Evolutionary conservation across 139 green algal species (phyloP).

Genomic region (Picocystis salinarum): DNA sequence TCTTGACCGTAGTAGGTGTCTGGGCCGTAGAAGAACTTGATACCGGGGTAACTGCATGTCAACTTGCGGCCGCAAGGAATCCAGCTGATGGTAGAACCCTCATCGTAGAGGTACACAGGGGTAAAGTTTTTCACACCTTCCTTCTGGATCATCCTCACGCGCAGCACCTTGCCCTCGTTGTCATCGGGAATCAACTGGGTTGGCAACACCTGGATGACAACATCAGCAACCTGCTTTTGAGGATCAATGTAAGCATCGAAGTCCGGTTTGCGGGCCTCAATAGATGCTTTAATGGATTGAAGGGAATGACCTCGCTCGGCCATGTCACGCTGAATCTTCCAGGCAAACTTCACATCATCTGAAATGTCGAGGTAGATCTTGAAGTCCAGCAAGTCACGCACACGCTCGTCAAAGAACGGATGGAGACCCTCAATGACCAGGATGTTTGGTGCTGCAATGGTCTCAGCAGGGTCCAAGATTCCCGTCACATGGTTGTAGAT

Average conservation of each 20-base stretch:
- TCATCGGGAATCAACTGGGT: conserved; percentile 98
- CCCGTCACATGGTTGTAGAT: conserved; percentile 99
- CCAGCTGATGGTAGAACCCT: conserved; percentile 97
- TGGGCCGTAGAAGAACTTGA: conserved; percentile 54
- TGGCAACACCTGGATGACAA: conserved; percentile 97
- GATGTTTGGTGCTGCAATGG: conserved; percentile 66
- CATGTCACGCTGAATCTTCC: conserved; percentile 99
- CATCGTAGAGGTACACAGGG: conserved; percentile 91
- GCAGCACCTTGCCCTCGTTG: conserved; percentile 95
- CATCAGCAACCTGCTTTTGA: conserved; percentile 95
- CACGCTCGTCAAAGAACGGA: conserved; percentile 93
- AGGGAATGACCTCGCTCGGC: conserved; percentile 92
- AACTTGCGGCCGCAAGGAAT: conserved; percentile 99
- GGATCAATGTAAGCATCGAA: conserved; percentile 98
- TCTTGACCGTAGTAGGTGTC: conserved; percentile 59
- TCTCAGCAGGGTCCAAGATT: conserved; percentile 84
- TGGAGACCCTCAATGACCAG: conserved; percentile 97
- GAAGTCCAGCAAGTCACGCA: conserved; percentile 92
- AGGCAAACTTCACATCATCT: conserved; percentile 98
- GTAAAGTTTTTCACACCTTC: conserved; percentile 74
- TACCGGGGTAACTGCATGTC: conserved; percentile 94
- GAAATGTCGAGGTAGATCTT: conserved; percentile 99
- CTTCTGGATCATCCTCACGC: conserved; percentile 98
- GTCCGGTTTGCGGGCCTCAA: conserved; percentile 94
- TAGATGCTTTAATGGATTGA: conserved; percentile 96